Evolutionary conservation across 345 rosid species (phyloP).

Genomic region (Melaleuca quinquenervia): DNA sequence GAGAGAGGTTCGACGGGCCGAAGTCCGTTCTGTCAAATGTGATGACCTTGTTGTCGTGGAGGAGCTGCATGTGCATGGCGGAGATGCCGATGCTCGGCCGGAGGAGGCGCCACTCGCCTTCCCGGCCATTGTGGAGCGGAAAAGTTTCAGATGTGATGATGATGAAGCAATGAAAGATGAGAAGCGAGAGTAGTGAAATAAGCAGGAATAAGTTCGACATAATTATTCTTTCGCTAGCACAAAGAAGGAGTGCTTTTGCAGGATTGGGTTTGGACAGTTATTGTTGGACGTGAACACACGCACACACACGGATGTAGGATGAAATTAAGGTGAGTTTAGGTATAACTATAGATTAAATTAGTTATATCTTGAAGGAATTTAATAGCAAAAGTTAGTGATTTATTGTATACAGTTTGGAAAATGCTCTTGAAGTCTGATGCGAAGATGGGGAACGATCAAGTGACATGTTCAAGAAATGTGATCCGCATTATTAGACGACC

Average conservation of each 20-base stretch:
- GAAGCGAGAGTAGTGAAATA: slow-evolving; percentile 1
- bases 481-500: neutral
- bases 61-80: slow-evolving; percentile 92
- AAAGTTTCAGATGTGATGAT: neutral
- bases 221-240: neutral
- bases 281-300: neutral
- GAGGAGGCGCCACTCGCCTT: slow-evolving; percentile 46
- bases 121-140: neutral
- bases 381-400: neutral
- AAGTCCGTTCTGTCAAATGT: slow-evolving; percentile 78
- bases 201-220: slow-evolving; percentile 10
- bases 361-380: neutral
- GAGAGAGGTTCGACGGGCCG: slow-evolving; percentile 62
- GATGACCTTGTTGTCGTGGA: slow-evolving; percentile 59
- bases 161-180: neutral
- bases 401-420: neutral
- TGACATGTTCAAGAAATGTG: neutral
- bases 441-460: neutral
- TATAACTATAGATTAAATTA: neutral
- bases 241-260: neutral
- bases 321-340: neutral
- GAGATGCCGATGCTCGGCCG: slow-evolving; percentile 64
- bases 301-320: neutral
- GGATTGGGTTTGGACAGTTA: neutral
- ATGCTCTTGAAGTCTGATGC: neutral